Base-by-base conservation (phyloP, 805 yeast species). In the Candida xiaguanensis region DNA sequence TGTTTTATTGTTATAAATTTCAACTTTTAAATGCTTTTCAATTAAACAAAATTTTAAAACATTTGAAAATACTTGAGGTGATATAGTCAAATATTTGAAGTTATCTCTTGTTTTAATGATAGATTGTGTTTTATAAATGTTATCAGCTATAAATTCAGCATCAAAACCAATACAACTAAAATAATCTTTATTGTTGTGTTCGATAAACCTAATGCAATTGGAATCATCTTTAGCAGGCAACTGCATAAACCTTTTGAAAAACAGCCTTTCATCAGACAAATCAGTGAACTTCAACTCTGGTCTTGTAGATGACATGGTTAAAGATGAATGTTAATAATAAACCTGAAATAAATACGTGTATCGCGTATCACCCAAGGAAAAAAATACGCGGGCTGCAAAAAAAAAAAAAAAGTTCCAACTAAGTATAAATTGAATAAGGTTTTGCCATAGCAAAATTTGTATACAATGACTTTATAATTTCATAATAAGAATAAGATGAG, bases 91-190 rank as follows among this genome's bases (percentile, higher is more conserved):
- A 47, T 85, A 85, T 23, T 76, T 71, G 40, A 59, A 55, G 28
- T 56, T 54, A 14, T 59, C 49, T 33, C 70, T 64, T 36, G 74
- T 65, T 54, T 91, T 91, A 41, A 91, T 56, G 8, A 89, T 95
- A 17, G 95, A 79, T 30, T 76, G 78, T 0, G 98, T 88, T 48
- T 83, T 85, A 64, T 87, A 91, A 24, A 93, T 80, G 40, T 74
- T 67, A 46, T 89, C 95, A 3, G 97, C 96, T 20, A 88, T 85
- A 41, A 79, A 72, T 31, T 72, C 70, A 3, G 98, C 96, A 58
- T 91, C 96, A 3, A 75, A 77, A 33, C 73, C 77, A 15, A 88
- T 70, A 1, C 78, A 81, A 2, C 85, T 79, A 61, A 82, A 93
- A 58, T 86, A 89, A 44, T 87, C 95, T 32, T 82, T 82, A 44